Evolutionary conservation across 306 rosid genomes (phyloP).

Genomic region (Vachellia collinsii): DNA sequence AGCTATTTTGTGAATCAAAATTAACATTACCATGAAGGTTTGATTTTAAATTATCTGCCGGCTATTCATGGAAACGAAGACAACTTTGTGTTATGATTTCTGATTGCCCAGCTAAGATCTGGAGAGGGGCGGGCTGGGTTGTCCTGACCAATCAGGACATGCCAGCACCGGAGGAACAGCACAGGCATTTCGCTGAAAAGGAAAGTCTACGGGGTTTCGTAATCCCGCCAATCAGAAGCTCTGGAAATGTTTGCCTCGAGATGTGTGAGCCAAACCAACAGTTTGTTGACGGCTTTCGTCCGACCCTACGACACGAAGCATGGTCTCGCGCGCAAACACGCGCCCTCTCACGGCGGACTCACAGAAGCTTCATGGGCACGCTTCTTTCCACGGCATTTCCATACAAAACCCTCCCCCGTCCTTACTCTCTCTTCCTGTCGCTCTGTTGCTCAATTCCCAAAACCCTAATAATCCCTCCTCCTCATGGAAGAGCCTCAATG

Average conservation of each 20-base stretch:
- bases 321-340: background rate
- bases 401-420: background rate
- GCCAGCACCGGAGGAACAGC: background rate
- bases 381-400: conserved; percentile 17
- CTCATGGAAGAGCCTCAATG: conserved; percentile 46
- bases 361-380: conserved; percentile 46
- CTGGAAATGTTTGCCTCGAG: background rate
- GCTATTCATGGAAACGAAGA: background rate
- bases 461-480: conserved; percentile 25
- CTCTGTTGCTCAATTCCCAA: background rate
- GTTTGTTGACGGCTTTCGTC: background rate
- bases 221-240: conserved; percentile 6
- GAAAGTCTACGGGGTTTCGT: background rate
- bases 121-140: background rate
- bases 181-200: background rate
- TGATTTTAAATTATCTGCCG: no score
- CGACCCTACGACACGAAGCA: background rate
- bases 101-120: background rate
- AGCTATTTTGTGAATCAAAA: background rate
- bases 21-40: background rate
- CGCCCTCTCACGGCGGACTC: background rate
- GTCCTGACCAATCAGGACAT: conserved; percentile 15
- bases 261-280: background rate
- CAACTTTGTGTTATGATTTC: background rate
- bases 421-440: no score